A percentile compares a stretch with the other conserved stretches of the same genome.
Conservation (phyloP, 257 asterid species). For the Plantago major region DNA sequence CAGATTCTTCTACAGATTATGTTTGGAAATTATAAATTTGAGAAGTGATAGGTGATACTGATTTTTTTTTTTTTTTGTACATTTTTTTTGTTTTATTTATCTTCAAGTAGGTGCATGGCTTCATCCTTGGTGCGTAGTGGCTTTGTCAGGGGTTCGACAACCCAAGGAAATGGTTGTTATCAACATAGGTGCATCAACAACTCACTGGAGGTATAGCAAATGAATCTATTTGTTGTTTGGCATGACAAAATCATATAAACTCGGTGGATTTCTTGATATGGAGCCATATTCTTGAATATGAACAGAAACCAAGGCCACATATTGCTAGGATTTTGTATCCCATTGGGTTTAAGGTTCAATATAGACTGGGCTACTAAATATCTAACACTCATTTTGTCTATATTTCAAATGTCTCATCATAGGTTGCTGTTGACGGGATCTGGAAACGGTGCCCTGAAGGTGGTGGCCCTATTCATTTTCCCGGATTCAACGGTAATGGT, state of each 20-base stretch:
- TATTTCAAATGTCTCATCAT: conserved; percentile 16
- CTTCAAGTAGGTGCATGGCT: conserved; percentile 73
- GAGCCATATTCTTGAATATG: neutral
- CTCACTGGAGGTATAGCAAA: conserved; percentile 61
- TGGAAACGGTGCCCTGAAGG: conserved; percentile 82
- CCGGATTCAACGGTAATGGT: conserved; percentile 73
- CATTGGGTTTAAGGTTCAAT: conserved; percentile 3
- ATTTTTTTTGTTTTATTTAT: neutral
- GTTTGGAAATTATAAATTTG: conserved; percentile 2
- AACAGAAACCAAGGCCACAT: neutral
- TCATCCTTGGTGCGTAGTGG: conserved; percentile 87
- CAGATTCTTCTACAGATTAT: conserved; percentile 13
- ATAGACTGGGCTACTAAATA: neutral
- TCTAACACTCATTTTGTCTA: conserved; percentile 4
- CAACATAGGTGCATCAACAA: conserved; percentile 73
- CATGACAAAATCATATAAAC: neutral
- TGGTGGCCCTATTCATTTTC: conserved; percentile 79
- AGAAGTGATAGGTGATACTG: conserved; percentile 10
- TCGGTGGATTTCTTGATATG: neutral
- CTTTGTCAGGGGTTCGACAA: conserved; percentile 82
- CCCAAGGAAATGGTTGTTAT: conserved; percentile 94
- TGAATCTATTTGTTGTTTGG: neutral
- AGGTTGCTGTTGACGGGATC: conserved; percentile 87
- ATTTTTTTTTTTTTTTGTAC: neutral
- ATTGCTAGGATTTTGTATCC: too few relatives aligned